Evolutionary conservation across 306 rosid species (phyloP).

Genomic region (Erythrophleum fordii): DNA sequence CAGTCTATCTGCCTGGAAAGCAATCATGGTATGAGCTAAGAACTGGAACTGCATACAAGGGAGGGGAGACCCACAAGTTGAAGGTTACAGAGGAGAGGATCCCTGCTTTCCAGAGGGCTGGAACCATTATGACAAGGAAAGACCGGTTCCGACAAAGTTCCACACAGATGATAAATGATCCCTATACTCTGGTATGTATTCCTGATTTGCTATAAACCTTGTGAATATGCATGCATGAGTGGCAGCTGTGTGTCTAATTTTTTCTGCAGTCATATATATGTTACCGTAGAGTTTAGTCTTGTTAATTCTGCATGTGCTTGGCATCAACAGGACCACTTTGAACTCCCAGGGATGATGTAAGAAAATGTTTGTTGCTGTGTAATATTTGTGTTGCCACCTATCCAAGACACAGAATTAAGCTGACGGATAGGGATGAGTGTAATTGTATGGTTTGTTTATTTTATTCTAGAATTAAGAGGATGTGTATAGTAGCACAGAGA

Average conservation of each 20-base stretch:
- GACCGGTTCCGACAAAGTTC: constrained; percentile 96
- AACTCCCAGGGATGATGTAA: not conserved
- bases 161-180: constrained; percentile 93
- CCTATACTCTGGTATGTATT: constrained; percentile 84
- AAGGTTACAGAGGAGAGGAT: constrained; percentile 72
- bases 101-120: constrained; percentile 94
- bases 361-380: constrained; percentile 15
- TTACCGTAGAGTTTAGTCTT: constrained; percentile 6
- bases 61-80: constrained; percentile 77
- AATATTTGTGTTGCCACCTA: constrained; percentile 7
- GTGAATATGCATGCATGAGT: constrained; percentile 7
- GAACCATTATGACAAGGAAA: constrained; percentile 87
- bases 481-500: not conserved
- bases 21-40: constrained; percentile 86
- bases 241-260: not conserved
- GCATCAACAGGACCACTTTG: constrained; percentile 16
- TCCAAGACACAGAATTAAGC: constrained; percentile 1
- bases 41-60: constrained; percentile 76
- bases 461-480: constrained; percentile 27
- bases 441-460: constrained; percentile 5
- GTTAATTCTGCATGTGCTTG: constrained; percentile 20
- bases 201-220: constrained; percentile 30
- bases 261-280: constrained; percentile 14
- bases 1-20: constrained; percentile 88
- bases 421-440: not conserved